Evolutionary conservation across 1,139 yeast genomes (phyloP).

Genomic region (Lodderomyces pseudojiufengensis): DNA sequence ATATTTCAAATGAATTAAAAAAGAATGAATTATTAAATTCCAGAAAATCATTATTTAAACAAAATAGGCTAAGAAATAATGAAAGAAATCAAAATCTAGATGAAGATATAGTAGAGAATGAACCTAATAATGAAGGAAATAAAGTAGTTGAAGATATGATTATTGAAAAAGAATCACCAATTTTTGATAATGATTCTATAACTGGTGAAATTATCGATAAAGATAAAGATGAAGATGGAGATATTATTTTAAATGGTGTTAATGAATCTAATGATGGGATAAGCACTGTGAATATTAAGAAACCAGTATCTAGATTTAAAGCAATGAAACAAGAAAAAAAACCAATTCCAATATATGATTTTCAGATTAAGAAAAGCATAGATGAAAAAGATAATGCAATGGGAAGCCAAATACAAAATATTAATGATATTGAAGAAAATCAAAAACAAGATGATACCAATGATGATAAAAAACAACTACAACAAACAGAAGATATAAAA

Average conservation of each 20-base stretch:
- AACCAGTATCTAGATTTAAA: conserved; percentile 24
- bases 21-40: conserved; percentile 17
- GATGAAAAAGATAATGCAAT: background rate
- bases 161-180: conserved; percentile 2
- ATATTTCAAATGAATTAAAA: conserved; percentile 45
- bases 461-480: conserved; percentile 6
- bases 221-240: conserved; percentile 1
- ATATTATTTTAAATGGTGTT: conserved; percentile 6
- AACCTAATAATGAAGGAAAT: conserved; percentile 5
- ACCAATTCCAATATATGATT: background rate
- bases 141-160: background rate
- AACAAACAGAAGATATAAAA: conserved; percentile 10
- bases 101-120: conserved; percentile 7
- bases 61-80: conserved; percentile 8
- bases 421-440: background rate
- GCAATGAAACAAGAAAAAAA: conserved; percentile 10
- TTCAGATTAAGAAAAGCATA: background rate
- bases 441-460: background rate
- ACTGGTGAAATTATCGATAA: background rate
- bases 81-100: conserved; percentile 4
- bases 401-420: background rate
- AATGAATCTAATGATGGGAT: background rate
- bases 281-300: no score
- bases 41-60: conserved; percentile 15
- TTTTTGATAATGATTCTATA: conserved; percentile 5